phyloP scores from a whole-genome alignment of 257 asterid species.

The Solanum ahanhuiri region DNA sequence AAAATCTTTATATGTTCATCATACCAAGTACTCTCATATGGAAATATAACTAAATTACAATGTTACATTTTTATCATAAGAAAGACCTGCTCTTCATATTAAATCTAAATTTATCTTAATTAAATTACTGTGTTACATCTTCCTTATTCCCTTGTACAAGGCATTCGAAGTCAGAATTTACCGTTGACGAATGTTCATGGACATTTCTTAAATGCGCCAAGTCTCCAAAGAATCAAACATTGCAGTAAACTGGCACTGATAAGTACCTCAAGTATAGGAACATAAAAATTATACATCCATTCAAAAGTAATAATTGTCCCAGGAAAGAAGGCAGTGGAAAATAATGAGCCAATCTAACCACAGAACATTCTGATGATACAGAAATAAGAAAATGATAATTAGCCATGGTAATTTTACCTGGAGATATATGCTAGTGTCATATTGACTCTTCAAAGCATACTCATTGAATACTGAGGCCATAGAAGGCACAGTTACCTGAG shows the following conservation, averaged over 20 bases:
- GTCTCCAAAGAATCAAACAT: background rate
- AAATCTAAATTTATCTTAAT: background rate
- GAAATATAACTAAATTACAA: background rate
- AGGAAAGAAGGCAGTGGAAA: background rate
- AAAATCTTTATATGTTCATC: background rate
- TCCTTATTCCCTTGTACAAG: background rate
- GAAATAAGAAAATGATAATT: background rate
- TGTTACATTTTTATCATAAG: background rate
- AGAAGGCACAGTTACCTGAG: slow-evolving; percentile 92
- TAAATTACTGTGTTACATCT: background rate
- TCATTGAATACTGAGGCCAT: slow-evolving; percentile 96
- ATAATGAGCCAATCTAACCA: background rate
- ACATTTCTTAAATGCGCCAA: background rate
- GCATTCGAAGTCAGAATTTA: background rate
- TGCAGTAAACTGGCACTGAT: background rate
- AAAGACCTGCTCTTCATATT: background rate
- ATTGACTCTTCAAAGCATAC: slow-evolving; percentile 96
- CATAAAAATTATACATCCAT: background rate
- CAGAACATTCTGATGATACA: background rate
- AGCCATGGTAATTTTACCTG: slow-evolving; percentile 39
- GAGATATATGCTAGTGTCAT: slow-evolving; percentile 95
- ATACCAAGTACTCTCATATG: background rate
- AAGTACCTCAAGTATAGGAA: background rate
- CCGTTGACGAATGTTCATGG: background rate
- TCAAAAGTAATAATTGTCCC: background rate